These are phyloP conservation scores for Metschnikowia proteae DNA, from an alignment of 805 yeast genomes.

Conservation along the genomic window DNA sequence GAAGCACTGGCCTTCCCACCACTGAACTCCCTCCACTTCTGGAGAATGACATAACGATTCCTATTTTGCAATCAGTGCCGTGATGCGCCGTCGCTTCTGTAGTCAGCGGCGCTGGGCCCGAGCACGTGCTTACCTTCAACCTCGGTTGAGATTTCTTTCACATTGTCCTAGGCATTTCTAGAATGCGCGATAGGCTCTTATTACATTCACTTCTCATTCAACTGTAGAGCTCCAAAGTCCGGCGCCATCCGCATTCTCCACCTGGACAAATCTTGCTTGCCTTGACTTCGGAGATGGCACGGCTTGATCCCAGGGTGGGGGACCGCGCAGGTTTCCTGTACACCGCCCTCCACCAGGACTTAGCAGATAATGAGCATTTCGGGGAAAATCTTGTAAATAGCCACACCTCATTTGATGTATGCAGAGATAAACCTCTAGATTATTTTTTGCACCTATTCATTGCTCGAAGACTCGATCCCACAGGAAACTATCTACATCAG, in stretches of 20 bases:
- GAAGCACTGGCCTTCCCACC: no score
- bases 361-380: background rate
- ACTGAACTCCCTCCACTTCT: background rate
- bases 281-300: background rate
- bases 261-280: no score
- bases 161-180: background rate
- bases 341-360: background rate
- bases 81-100: no score
- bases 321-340: background rate
- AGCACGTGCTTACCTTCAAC: background rate
- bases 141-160: background rate
- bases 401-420: background rate
- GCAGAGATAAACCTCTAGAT: background rate
- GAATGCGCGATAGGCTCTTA: background rate
- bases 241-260: no score
- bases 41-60: background rate
- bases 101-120: background rate
- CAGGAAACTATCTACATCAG: no score
- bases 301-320: background rate
- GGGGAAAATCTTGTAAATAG: background rate
- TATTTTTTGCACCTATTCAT: background rate
- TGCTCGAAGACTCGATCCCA: background rate
- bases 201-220: background rate
- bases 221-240: no score
- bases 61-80: no score